Conservation (phyloP, 225 moss, liverwort and hornwort species). For the Sphagnum tenellum region DNA sequence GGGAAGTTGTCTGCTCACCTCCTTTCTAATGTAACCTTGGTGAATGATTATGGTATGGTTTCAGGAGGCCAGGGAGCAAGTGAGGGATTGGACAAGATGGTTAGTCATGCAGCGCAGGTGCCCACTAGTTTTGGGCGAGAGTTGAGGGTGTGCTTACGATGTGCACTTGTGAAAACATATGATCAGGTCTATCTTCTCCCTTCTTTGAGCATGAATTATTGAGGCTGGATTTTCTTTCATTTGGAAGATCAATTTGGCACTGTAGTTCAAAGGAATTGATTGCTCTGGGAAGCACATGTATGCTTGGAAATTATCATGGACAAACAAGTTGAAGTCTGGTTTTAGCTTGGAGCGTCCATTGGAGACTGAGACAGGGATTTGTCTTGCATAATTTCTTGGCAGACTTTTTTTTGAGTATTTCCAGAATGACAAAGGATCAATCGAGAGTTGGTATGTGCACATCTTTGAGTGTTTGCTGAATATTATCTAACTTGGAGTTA, state of each 20-base stretch:
- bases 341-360: too few relatives aligned
- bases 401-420: not conserved
- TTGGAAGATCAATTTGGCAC: not conserved
- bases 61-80: too few relatives aligned
- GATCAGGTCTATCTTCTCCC: conserved; percentile 42
- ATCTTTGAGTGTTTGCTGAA: not conserved
- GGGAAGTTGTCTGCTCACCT: too few relatives aligned
- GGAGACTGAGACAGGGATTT: not conserved
- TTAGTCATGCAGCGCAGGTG: conserved; percentile 58
- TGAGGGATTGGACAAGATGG: conserved; percentile 10
- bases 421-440: not conserved
- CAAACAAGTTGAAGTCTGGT: too few relatives aligned
- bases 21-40: too few relatives aligned
- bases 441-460: not conserved
- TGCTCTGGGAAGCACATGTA: not conserved
- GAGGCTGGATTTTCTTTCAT: not conserved
- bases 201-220: not conserved
- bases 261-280: not conserved
- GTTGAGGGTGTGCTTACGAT: conserved; percentile 86
- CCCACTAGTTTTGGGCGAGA: conserved; percentile 97
- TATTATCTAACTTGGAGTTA: not conserved
- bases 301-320: too few relatives aligned
- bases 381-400: conserved; percentile 1
- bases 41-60: too few relatives aligned
- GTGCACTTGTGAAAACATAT: conserved; percentile 93